Conservation (phyloP, 129 eudicot species). For the Tagetes erecta region DNA sequence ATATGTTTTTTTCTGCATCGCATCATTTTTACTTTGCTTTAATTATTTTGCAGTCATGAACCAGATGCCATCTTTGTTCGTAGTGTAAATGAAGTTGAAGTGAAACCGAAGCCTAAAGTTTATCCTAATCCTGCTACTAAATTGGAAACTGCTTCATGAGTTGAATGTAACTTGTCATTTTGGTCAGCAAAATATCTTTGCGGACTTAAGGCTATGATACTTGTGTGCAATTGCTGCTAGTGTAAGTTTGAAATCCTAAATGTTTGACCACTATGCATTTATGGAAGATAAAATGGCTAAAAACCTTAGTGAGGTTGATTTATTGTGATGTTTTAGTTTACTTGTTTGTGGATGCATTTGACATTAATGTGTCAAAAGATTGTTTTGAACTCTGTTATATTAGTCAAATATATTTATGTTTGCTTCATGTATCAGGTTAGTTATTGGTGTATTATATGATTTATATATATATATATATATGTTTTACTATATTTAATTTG, state of each 20-base stretch:
- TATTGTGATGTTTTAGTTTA: background rate
- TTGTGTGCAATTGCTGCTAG: constrained; percentile 21
- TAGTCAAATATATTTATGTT: background rate
- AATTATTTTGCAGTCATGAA: constrained; percentile 66
- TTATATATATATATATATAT: too few relatives aligned
- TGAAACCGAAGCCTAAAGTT: constrained; percentile 90
- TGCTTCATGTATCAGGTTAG: background rate
- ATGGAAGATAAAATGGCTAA: background rate
- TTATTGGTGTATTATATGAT: too few relatives aligned
- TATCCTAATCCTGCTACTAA: constrained; percentile 65
- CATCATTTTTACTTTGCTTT: background rate
- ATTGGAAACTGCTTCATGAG: constrained; percentile 27
- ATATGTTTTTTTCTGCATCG: background rate
- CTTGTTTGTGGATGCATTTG: background rate
- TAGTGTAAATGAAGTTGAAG: constrained; percentile 90
- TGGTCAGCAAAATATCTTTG: constrained; percentile 35
- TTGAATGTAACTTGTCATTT: constrained; percentile 29
- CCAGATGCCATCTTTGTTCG: constrained; percentile 85
- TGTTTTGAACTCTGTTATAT: background rate
- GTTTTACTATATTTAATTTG: too few relatives aligned
- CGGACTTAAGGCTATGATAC: constrained; percentile 19
- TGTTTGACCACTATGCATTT: background rate
- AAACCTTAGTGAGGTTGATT: background rate
- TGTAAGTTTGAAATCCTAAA: constrained; percentile 19
- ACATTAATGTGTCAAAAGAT: background rate